These are phyloP conservation scores for Dentipellis fragilis DNA, from an alignment of 768 basidiomycete genomes.

Conservation along the genomic window DNA sequence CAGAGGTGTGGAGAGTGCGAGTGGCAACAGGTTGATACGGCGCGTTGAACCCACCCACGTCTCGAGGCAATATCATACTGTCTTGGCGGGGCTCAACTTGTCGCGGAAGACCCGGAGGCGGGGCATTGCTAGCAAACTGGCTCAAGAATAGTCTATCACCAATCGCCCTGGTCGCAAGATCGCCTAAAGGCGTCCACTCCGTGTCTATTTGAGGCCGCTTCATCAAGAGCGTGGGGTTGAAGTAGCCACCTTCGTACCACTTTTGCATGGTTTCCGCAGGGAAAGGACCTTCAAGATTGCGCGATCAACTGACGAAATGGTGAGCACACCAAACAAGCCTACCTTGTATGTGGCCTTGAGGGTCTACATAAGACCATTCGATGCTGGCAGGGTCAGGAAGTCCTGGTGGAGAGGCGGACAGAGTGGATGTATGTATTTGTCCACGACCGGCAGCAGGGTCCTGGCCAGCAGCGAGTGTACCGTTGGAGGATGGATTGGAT, in stretches of 20 bases:
- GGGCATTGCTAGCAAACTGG: slow-evolving; percentile 27
- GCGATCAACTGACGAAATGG: slow-evolving; percentile 1
- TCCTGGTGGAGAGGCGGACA: slow-evolving; percentile 27
- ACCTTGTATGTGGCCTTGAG: slow-evolving; percentile 90
- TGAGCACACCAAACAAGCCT: slow-evolving; percentile 6
- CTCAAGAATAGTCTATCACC: slow-evolving; percentile 57
- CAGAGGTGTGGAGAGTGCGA: slow-evolving; percentile 46
- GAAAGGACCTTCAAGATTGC: slow-evolving; percentile 62
- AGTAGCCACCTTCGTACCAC: slow-evolving; percentile 89
- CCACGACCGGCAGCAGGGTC: not conserved
- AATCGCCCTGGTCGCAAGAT: slow-evolving; percentile 42
- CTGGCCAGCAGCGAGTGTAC: not conserved
- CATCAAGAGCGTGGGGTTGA: slow-evolving; percentile 73
- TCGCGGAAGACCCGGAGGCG: slow-evolving; percentile 46
- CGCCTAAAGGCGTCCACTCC: slow-evolving; percentile 58
- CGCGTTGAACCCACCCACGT: slow-evolving; percentile 31
- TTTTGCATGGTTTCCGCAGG: slow-evolving; percentile 85
- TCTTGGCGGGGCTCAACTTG: slow-evolving; percentile 42
- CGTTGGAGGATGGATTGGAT: not conserved
- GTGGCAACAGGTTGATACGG: slow-evolving; percentile 63
- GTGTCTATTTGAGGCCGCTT: slow-evolving; percentile 64
- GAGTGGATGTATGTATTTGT: too few relatives aligned
- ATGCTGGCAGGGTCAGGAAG: slow-evolving; percentile 46
- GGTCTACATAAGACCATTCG: slow-evolving; percentile 91
- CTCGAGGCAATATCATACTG: slow-evolving; percentile 26